These are phyloP conservation scores for Picea sitchensis DNA, from an alignment of 75 land plant species.

Conservation along the genomic window DNA sequence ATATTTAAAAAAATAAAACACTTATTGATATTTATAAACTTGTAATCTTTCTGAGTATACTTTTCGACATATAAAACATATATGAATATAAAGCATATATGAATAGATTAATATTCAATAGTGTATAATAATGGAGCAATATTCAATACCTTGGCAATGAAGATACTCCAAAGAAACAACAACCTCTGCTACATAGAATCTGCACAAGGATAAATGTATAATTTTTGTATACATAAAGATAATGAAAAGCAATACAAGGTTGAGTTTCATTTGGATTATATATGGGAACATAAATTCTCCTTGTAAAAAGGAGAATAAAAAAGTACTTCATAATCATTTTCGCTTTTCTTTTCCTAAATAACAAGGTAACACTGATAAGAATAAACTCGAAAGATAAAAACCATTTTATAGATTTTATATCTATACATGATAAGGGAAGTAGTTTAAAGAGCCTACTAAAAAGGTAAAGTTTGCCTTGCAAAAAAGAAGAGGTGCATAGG, in stretches of 20 bases:
- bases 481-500: neutral
- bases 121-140: too few species aligned
- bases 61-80: too few species aligned
- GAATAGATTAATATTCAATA: too few species aligned
- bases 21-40: too few species aligned
- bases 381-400: too few species aligned
- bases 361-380: neutral
- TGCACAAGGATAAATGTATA: slow-evolving; percentile 18
- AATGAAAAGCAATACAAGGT: neutral
- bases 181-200: slow-evolving; percentile 91
- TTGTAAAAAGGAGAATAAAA: neutral
- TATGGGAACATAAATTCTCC: neutral
- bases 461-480: neutral
- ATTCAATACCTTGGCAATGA: slow-evolving; percentile 71
- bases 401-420: too few species aligned
- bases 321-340: neutral
- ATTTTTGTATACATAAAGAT: too few species aligned
- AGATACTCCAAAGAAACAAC: slow-evolving; percentile 82
- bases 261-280: neutral
- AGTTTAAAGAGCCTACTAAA: neutral
- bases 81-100: too few species aligned
- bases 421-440: too few species aligned
- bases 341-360: neutral
- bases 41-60: too few species aligned
- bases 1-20: too few species aligned